Evolutionary conservation across 768 basidiomycete species (phyloP).

Genomic region (Boletales sp.): DNA sequence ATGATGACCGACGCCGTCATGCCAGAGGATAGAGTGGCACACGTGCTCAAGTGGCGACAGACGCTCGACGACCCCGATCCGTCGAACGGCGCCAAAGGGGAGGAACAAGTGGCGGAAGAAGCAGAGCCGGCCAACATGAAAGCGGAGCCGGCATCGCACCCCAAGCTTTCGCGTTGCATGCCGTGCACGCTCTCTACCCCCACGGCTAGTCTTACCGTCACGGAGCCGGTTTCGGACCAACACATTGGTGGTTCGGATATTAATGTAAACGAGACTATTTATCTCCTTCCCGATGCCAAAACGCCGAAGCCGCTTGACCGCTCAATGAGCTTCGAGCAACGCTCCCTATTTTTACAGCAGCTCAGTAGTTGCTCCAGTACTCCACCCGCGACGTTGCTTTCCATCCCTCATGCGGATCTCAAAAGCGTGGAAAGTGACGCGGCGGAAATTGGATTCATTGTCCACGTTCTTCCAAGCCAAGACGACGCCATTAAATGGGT

Average conservation of each 20-base stretch:
- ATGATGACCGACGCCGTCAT: conserved; percentile 26
- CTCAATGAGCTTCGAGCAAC: conserved; percentile 50
- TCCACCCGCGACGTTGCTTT: conserved; percentile 46
- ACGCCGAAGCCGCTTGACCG: conserved; percentile 37
- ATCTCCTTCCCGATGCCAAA: conserved; percentile 16
- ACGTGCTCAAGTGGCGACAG: conserved; percentile 25
- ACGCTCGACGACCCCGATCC: conserved; percentile 31
- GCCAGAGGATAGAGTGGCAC: conserved; percentile 28
- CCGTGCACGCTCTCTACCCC: conserved; percentile 55
- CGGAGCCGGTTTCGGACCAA: conserved; percentile 33
- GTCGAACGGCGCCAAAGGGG: conserved; percentile 31
- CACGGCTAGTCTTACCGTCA: conserved; percentile 33
- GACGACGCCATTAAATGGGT: conserved; percentile 40
- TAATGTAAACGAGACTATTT: conserved; percentile 25
- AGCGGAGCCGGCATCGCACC: background rate
- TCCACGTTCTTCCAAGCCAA: conserved; percentile 36
- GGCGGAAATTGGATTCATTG: conserved; percentile 40
- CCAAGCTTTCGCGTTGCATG: conserved; percentile 40
- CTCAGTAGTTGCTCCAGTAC: conserved; percentile 35
- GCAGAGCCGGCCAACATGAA: conserved; percentile 22
- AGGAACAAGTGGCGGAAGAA: too few relatives aligned
- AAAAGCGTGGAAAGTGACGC: conserved; percentile 39
- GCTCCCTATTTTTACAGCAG: conserved; percentile 46
- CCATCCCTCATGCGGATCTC: conserved; percentile 45
- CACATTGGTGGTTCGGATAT: conserved; percentile 21